Conservation (phyloP, 163 green algal species). For the Coccomyxa subellipsoidea region DNA sequence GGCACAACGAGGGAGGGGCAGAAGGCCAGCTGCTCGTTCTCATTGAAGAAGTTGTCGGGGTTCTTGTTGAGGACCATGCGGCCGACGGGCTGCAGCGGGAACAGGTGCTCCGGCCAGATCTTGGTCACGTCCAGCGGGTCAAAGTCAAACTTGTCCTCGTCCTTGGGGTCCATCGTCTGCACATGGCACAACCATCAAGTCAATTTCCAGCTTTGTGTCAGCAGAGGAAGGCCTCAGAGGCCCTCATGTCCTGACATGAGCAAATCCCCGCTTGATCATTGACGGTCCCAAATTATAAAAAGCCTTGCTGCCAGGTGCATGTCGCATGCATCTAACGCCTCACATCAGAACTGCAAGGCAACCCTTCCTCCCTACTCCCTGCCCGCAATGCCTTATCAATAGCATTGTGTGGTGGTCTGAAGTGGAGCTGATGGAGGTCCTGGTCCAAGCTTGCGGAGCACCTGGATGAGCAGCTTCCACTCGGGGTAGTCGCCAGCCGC, state of each 20-base stretch:
- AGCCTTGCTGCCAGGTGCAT: too few species aligned
- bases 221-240: too few species aligned
- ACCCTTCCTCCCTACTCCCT: too few species aligned
- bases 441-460: too few species aligned
- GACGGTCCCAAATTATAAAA: too few species aligned
- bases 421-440: too few species aligned
- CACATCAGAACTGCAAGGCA: too few species aligned
- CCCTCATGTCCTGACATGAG: too few species aligned
- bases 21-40: constrained; percentile 97
- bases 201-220: neutral
- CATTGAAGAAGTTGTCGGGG: constrained; percentile 96
- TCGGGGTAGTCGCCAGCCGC: constrained; percentile 86
- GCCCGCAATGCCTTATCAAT: too few species aligned
- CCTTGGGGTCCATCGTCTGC: constrained; percentile 84
- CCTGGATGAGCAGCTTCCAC: constrained; percentile 81
- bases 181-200: neutral
- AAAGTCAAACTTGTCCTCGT: constrained; percentile 90
- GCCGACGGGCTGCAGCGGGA: constrained; percentile 85
- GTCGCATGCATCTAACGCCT: too few species aligned
- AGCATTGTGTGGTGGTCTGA: too few species aligned
- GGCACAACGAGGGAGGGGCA: constrained; percentile 92
- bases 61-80: constrained; percentile 96
- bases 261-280: too few species aligned
- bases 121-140: constrained; percentile 87
- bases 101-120: constrained; percentile 76